A percentile compares a stretch with the other conserved stretches of the same genome.
These are phyloP conservation scores for Suhomyces terraborum DNA, from an alignment of 1,139 yeast genomes.

Conservation along the genomic window DNA sequence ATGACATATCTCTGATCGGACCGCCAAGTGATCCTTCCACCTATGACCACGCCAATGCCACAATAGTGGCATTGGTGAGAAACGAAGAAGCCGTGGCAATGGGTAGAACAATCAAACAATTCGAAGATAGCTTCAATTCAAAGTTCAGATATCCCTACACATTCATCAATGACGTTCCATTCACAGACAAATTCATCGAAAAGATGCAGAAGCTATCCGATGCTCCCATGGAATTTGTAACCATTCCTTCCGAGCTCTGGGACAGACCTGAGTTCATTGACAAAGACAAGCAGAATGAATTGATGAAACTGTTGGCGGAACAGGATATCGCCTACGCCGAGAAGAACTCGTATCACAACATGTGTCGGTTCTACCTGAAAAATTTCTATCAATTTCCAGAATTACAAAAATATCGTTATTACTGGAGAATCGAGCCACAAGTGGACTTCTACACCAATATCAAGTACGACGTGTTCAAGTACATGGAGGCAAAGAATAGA, in stretches of 20 bases:
- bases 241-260: slow-evolving; percentile 61
- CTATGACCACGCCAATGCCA: slow-evolving; percentile 65
- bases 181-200: slow-evolving; percentile 56
- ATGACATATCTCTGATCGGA: slow-evolving; percentile 36
- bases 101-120: slow-evolving; percentile 52
- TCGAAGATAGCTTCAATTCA: slow-evolving; percentile 65
- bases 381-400: slow-evolving; percentile 64
- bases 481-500: slow-evolving; percentile 63
- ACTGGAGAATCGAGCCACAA: slow-evolving; percentile 83
- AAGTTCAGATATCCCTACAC: slow-evolving; percentile 81
- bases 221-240: slow-evolving; percentile 61
- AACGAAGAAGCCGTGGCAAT: slow-evolving; percentile 59
- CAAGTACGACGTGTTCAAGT: slow-evolving; percentile 75
- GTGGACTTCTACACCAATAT: slow-evolving; percentile 67
- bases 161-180: slow-evolving; percentile 71
- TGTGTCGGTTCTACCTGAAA: slow-evolving; percentile 75
- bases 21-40: slow-evolving; percentile 26
- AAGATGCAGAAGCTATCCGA: slow-evolving; percentile 42
- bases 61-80: slow-evolving; percentile 69
- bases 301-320: slow-evolving; percentile 40
- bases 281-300: slow-evolving; percentile 36
- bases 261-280: slow-evolving; percentile 63
- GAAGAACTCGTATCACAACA: slow-evolving; percentile 67
- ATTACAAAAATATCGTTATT: slow-evolving; percentile 55
- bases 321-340: slow-evolving; percentile 65